Base-by-base conservation (phyloP, 345 rosid genomes). In the Alliaria petiolata region DNA sequence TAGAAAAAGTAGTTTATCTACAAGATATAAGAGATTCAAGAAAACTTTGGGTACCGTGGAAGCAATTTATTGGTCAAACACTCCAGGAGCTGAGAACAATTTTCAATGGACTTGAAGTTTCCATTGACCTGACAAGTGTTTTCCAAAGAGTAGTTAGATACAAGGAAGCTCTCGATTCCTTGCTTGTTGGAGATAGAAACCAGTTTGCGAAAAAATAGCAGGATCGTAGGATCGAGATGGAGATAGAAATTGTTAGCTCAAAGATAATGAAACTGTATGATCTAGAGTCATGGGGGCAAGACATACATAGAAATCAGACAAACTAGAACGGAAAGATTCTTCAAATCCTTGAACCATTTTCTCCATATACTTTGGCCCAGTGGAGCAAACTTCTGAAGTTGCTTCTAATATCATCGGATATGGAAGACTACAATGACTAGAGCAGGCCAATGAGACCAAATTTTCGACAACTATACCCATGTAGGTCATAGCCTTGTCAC, bases 221-320 rank as follows among this genome's bases (percentile, higher is more conserved):
- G 62, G 54, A 11, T 53, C 76, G 34, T 42, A 33, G 8, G 15
- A 62, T 54, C 10, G n/a, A 64, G 47, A 42, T 46, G 44, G 35
- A 36, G 15, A 46, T 16, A 34, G 35, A 52, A 60, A 26, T 49
- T 16, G 17, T 59, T 34, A 67, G 56, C 62, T 43, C 6, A 15
- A 54, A 14, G 45, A 62, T 17, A 52, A 30, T 35, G 16, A 55
- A 54, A 55, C 11, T 54, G 55, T 44, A 30, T 11, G 54, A 55
- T 47, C 38, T 44, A 38, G 28, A 68, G 51, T 61, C 57, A 68
- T 13, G 44, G 69, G 15, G 50, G 58, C 2, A 67, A 76, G 57
- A 85, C 97, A 33, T 86, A 93, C 98, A 79, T 44, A 83, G 75
- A 85, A 73, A 57, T 87, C 87, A 22, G 81, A 67, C 19, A 91